Percentiles rank a stretch among this genome's conserved stretches.
phyloP scores from a whole-genome alignment of 2,329 filamentous ascomycete species.

The Mycogone perniciosa region DNA sequence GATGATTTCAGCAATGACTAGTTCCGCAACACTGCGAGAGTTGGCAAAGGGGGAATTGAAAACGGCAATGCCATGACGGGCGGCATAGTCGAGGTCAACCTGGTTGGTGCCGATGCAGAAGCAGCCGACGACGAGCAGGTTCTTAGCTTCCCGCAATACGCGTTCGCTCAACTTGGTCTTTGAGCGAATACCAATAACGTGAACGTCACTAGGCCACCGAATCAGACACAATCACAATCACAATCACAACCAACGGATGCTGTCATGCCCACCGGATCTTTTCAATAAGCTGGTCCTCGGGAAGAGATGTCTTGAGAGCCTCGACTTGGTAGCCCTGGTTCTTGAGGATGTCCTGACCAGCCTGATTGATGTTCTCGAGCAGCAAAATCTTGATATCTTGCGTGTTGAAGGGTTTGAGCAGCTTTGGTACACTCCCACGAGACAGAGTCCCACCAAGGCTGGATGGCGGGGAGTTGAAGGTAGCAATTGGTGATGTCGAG shows the following conservation, averaged over 20 bases:
- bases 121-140: slow-evolving; percentile 91
- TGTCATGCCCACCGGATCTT: slow-evolving; percentile 72
- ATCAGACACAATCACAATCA: neutral
- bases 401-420: slow-evolving; percentile 90
- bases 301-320: slow-evolving; percentile 77
- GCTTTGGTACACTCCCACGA: slow-evolving; percentile 50
- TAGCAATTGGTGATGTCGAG: slow-evolving; percentile 67
- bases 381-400: slow-evolving; percentile 95
- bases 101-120: slow-evolving; percentile 99
- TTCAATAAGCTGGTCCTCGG: slow-evolving; percentile 89
- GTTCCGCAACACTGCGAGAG: slow-evolving; percentile 90
- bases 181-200: slow-evolving; percentile 95
- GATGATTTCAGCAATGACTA: slow-evolving; percentile 94
- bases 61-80: slow-evolving; percentile 81
- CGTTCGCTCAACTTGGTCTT: slow-evolving; percentile 90
- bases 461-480: slow-evolving; percentile 66
- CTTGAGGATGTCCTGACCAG: slow-evolving; percentile 74
- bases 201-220: slow-evolving; percentile 63
- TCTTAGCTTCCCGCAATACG: slow-evolving; percentile 83
- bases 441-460: slow-evolving; percentile 47
- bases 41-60: slow-evolving; percentile 99
- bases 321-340: slow-evolving; percentile 95
- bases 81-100: slow-evolving; percentile 79
- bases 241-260: neutral
- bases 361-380: slow-evolving; percentile 91